Conservation (phyloP, 306 rosid species). For the Lablab purpureus region DNA sequence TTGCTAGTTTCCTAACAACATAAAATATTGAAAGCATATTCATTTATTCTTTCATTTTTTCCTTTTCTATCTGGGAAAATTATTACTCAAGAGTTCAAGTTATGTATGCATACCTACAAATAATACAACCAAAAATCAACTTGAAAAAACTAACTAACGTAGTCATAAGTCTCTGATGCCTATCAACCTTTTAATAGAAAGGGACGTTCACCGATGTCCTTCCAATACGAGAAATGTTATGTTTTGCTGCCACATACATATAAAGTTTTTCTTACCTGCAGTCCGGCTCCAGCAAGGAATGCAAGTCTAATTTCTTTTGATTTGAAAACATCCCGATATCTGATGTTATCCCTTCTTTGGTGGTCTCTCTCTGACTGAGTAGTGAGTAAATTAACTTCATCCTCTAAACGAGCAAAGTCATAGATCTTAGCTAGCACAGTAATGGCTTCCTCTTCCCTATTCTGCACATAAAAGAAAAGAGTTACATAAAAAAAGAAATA, state of each 20-base stretch:
- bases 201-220: constrained; percentile 30
- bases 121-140: constrained; percentile 30
- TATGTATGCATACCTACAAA: background rate
- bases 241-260: background rate
- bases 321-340: constrained; percentile 66
- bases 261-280: constrained; percentile 64
- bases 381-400: constrained; percentile 69
- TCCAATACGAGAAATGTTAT: background rate
- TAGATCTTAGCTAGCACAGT: constrained; percentile 80
- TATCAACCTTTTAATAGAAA: constrained; percentile 25
- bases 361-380: constrained; percentile 71
- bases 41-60: background rate
- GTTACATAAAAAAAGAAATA: background rate
- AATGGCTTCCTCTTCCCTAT: constrained; percentile 66
- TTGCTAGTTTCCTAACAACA: constrained; percentile 12
- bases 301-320: constrained; percentile 85
- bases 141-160: background rate
- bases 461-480: constrained; percentile 51
- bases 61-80: background rate
- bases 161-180: background rate
- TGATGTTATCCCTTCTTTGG: constrained; percentile 52
- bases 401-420: constrained; percentile 72
- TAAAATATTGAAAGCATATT: background rate
- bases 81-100: background rate
- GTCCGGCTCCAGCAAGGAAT: constrained; percentile 87